Base-by-base conservation (phyloP, 2,329 filamentous ascomycete genomes). In the Fusarium concolor region DNA sequence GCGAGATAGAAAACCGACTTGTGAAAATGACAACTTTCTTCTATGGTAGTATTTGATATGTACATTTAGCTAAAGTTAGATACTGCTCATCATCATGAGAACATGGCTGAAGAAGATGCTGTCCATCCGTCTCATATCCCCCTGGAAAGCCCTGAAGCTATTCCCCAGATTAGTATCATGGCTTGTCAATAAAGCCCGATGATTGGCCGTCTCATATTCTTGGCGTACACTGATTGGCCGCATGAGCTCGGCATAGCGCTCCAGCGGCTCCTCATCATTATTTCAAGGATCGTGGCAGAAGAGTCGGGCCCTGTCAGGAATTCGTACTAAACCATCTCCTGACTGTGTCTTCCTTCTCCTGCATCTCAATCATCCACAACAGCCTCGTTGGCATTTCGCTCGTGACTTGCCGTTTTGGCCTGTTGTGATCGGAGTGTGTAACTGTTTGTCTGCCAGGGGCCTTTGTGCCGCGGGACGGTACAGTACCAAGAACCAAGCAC, bases 281-380 rank as follows among this genome's bases (percentile, higher is more conserved):
- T 68, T 68, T 61, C 57, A 72, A 64, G 68, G 64, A 74, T 71
- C 71, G 71, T 74, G 68, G 67, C 65, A 63, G 22, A 62, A 45
- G 49, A 31, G 44, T 46, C 53, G 31, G 52, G 59, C 22, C 47
- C 28, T 62, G 52, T 62, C 65, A 67, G 61, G 67, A 71, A 68
- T 63, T 68, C 42, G 47, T 57, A 54, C 65, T 54, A 57, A 43
- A 43, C 53, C 62, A 51, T 71, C 71, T 74, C 71, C 71, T 74
- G 71, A 73, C 58, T 49, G 41, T 37, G 53, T 33, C 45, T 58
- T 58, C 43, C 42, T 58, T 60, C 46, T 67, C 59, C 66, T 61
- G 50, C 69, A 70, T 59, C 66, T 65, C 46, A 49, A 57, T 43
- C 49, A 62, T 60, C 56, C 68, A 61, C 68, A 62, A 65, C 63